phyloP scores from a whole-genome alignment of 805 yeast species.

The Zygotorulaspora florentina region DNA sequence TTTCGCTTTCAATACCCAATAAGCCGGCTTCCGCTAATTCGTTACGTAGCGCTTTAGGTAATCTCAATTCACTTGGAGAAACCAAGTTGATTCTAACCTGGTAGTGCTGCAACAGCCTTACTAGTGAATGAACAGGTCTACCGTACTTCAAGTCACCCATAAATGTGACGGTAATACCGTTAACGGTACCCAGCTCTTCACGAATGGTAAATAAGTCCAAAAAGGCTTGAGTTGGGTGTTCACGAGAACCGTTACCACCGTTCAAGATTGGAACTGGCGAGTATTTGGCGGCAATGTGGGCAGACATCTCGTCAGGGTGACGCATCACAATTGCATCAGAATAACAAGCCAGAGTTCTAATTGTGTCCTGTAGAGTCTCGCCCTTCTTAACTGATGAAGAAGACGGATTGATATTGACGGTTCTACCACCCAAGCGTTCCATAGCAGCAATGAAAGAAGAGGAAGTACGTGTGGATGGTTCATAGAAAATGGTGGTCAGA shows the following conservation, averaged over 20 bases:
- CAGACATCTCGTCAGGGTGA: constrained; percentile 91
- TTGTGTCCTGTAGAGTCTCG: constrained; percentile 94
- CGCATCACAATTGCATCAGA: constrained; percentile 96
- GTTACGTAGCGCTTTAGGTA: constrained; percentile 71
- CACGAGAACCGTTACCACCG: constrained; percentile 97
- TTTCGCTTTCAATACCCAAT: constrained; percentile 69
- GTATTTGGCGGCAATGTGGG: constrained; percentile 90
- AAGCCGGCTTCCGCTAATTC: constrained; percentile 64
- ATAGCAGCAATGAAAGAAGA: constrained; percentile 98
- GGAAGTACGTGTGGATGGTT: constrained; percentile 96
- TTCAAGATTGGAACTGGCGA: constrained; percentile 96
- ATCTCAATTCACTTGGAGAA: constrained; percentile 78
- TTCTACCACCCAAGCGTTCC: constrained; percentile 99
- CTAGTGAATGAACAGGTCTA: constrained; percentile 95
- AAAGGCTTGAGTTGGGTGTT: constrained; percentile 98
- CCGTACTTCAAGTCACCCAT: constrained; percentile 99
- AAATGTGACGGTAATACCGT: constrained; percentile 95
- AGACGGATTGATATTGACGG: constrained; percentile 76
- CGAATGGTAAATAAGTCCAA: constrained; percentile 96
- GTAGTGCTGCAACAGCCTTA: constrained; percentile 84
- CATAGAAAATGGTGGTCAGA: constrained; percentile 92
- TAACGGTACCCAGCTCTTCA: constrained; percentile 97
- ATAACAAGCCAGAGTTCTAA: constrained; percentile 90
- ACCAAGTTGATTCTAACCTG: constrained; percentile 91
- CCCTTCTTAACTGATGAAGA: constrained; percentile 97